These are phyloP conservation scores for Phoma sp. DNA, from an alignment of 2,329 filamentous ascomycete species.

Conservation along the genomic window DNA sequence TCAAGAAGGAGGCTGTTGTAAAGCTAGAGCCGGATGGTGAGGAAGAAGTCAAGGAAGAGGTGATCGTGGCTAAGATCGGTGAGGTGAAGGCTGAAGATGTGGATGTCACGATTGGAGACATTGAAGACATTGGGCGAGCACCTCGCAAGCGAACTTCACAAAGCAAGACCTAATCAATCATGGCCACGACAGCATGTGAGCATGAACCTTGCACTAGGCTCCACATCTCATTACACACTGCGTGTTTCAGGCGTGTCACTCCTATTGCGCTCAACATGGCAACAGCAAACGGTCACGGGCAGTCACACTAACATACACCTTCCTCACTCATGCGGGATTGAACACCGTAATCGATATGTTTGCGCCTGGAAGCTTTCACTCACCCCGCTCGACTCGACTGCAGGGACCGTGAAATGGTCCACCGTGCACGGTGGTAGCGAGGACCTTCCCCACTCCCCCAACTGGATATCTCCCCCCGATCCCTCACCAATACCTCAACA, in stretches of 20 bases:
- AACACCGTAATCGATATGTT: not conserved
- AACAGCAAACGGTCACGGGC: conserved; percentile 5
- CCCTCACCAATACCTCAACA: too few relatives aligned
- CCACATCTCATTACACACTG: not conserved
- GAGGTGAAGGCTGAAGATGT: conserved; percentile 40
- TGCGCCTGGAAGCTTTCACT: not conserved
- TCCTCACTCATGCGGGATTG: not conserved
- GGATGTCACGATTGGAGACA: conserved; percentile 33
- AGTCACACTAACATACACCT: not conserved
- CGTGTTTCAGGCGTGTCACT: conserved; percentile 1
- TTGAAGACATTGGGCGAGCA: conserved; percentile 42
- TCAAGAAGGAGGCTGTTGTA: conserved; percentile 53
- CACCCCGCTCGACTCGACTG: not conserved
- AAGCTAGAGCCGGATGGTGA: conserved; percentile 49
- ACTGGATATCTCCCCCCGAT: not conserved
- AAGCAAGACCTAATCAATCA: conserved; percentile 3
- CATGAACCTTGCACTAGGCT: not conserved
- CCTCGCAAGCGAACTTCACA: not conserved
- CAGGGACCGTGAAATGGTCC: conserved; percentile 1
- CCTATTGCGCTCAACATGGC: conserved; percentile 3
- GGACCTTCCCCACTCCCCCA: conserved; percentile 1
- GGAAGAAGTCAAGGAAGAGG: conserved; percentile 28
- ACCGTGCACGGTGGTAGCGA: not conserved
- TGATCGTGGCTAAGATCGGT: conserved; percentile 18
- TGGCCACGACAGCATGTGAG: not conserved